A percentile compares a stretch with the other conserved stretches of the same genome.
phyloP scores from a whole-genome alignment of 1,139 yeast species.

The Suhomyces panamericanus region DNA sequence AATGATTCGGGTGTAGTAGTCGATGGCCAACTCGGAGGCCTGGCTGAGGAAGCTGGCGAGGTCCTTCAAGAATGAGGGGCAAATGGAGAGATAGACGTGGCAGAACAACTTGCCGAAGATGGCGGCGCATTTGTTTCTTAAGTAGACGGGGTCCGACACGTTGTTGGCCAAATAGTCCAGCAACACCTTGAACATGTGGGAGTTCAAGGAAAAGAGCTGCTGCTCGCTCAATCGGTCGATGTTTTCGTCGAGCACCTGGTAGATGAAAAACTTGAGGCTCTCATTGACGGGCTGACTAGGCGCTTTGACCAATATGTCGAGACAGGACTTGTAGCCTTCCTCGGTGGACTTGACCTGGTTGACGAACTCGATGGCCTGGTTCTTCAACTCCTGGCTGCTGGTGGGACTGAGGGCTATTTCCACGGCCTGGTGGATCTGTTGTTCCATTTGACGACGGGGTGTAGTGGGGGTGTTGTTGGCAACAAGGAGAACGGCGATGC shows the following conservation, averaged over 20 bases:
- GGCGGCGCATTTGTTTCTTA: conserved; percentile 80
- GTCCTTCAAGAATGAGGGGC: conserved; percentile 71
- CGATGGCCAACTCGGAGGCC: conserved; percentile 56
- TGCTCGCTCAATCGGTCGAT: conserved; percentile 47
- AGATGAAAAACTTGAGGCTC: conserved; percentile 69
- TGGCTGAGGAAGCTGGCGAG: conserved; percentile 44
- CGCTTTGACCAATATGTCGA: conserved; percentile 52
- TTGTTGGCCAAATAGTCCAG: conserved; percentile 30
- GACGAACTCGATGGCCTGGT: conserved; percentile 82
- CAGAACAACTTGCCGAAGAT: conserved; percentile 71
- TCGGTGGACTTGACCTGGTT: conserved; percentile 71
- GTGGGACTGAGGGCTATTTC: conserved; percentile 81
- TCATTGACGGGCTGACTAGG: conserved; percentile 37
- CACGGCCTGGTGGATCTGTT: conserved; percentile 91
- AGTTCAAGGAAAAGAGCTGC: conserved; percentile 48
- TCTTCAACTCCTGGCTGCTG: conserved; percentile 66
- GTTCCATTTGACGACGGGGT: conserved; percentile 52
- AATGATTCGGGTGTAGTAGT: conserved; percentile 73
- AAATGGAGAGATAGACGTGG: conserved; percentile 57
- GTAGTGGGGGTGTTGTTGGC: conserved; percentile 1
- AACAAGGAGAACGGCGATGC: not conserved
- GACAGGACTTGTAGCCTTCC: conserved; percentile 79
- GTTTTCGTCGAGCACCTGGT: conserved; percentile 76
- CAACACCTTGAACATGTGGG: conserved; percentile 40
- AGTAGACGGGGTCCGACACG: conserved; percentile 54